Base-by-base conservation (phyloP, 1,284 basidiomycete species). In the Ustilago trichophora region DNA sequence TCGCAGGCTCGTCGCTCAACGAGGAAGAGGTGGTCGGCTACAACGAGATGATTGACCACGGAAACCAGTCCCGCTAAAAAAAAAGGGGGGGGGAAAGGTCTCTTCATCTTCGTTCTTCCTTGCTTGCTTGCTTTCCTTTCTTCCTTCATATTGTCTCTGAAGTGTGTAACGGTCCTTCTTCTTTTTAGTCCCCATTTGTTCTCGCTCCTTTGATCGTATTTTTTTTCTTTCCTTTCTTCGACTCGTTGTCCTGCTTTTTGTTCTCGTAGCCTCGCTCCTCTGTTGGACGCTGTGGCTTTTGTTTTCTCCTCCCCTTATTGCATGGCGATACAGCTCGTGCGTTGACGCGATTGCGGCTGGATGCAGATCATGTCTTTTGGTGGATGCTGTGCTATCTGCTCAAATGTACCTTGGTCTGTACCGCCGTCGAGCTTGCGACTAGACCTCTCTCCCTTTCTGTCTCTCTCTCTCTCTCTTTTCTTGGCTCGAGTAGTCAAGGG, bases 11-110 rank as follows among this genome's bases (percentile, higher is more conserved):
- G 33, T 65, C 58, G 35, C 56, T 78, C 48, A 78, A 78, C 51
- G 76, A 78, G 58, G 76, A 78, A 42, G 76, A 78, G 34, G 76
- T 78, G 9, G 76, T 78, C 3, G 76, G 76, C 25, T 78, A 77
- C 73, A 75, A 76, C 50, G 71, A 77, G 56, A 75, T 75, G 73
- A 62, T 71, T 45, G 68, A 71, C 63, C 68, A 71, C 55, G 68
- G 68, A 27, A 68, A 68, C 58, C 57, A 67, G 32, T 66, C 63
- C 22, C 68, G 60, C 36, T 71, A 38, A 58, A 29, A 10, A 36
- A 57, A 29, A 11, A 8, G 27, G 16, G 15, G 7, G 22, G 19
- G 11, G 24, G 16, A 13, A 5, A 26, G 24, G 19, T 27, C 22
- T 12, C 19, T 27, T 16, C 24, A 24, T 12, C n/a, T 18, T 27